Evolutionary conservation across 805 yeast genomes (phyloP).

Genomic region (Kluyveromyces aestuarii): DNA sequence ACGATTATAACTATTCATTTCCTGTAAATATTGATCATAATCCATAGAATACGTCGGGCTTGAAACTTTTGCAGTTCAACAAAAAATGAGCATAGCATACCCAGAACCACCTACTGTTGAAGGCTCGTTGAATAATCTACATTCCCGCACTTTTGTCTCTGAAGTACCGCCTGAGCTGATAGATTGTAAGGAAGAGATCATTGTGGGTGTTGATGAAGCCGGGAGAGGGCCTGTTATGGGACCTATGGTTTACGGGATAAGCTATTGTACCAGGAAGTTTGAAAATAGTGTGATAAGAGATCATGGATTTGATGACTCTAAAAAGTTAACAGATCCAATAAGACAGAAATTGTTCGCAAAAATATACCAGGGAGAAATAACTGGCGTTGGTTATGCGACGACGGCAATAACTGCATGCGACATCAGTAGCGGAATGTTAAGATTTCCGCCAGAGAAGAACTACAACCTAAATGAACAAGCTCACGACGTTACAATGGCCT

Average conservation of each 20-base stretch:
- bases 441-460: constrained; percentile 40
- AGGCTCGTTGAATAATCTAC: constrained; percentile 14
- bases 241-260: constrained; percentile 93
- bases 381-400: constrained; percentile 80
- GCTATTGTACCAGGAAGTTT: constrained; percentile 58
- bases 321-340: constrained; percentile 64
- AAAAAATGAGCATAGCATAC: background rate
- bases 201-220: constrained; percentile 93
- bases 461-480: constrained; percentile 89
- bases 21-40: background rate
- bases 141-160: constrained; percentile 41
- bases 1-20: background rate
- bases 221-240: constrained; percentile 98
- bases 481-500: constrained; percentile 80
- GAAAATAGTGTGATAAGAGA: constrained; percentile 35
- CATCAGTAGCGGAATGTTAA: constrained; percentile 81
- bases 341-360: constrained; percentile 53
- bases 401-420: constrained; percentile 80
- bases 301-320: constrained; percentile 90
- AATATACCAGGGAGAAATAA: constrained; percentile 45
- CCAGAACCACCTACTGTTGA: constrained; percentile 25
- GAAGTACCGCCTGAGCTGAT: constrained; percentile 36
- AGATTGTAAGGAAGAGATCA: constrained; percentile 32
- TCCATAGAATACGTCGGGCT: background rate
- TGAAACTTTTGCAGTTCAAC: background rate